Evolutionary conservation across 2,329 filamentous ascomycete genomes (phyloP).

Genomic region (Sordariomycetes sp.): DNA sequence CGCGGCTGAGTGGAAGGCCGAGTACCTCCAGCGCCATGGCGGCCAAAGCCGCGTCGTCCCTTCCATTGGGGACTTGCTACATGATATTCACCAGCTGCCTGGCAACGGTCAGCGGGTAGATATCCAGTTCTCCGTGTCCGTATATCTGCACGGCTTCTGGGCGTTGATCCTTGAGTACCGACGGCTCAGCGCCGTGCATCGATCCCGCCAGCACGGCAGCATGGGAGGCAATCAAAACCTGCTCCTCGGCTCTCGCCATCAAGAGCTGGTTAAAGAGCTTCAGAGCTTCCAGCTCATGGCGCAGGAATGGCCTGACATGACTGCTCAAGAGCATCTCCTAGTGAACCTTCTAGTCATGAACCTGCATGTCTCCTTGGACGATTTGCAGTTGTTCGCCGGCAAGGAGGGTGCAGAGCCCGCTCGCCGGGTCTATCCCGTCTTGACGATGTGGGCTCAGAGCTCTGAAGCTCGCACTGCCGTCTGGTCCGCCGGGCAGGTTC

Average conservation of each 20-base stretch:
- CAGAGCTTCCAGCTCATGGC: constrained; percentile 34
- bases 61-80: constrained; percentile 45
- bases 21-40: constrained; percentile 36
- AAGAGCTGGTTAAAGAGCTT: constrained; percentile 53
- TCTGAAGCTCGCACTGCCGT: constrained; percentile 48
- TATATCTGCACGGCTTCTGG: constrained; percentile 59
- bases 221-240: constrained; percentile 29
- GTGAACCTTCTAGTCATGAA: constrained; percentile 51
- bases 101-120: constrained; percentile 43
- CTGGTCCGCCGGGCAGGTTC: constrained; percentile 60
- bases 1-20: constrained; percentile 54
- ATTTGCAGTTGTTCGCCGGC: constrained; percentile 58
- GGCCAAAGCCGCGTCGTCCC: constrained; percentile 31
- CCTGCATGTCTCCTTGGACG: constrained; percentile 54
- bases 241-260: constrained; percentile 45
- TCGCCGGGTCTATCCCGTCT: constrained; percentile 43
- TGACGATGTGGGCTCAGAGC: constrained; percentile 50
- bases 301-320: constrained; percentile 30
- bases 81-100: constrained; percentile 43
- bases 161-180: constrained; percentile 58
- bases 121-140: constrained; percentile 43
- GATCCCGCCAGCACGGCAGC: constrained; percentile 33
- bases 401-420: constrained; percentile 60
- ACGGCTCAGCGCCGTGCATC: constrained; percentile 43
- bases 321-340: constrained; percentile 36